Base-by-base conservation (phyloP, 148 eudicot genomes). In the Chenopodium quinoa region DNA sequence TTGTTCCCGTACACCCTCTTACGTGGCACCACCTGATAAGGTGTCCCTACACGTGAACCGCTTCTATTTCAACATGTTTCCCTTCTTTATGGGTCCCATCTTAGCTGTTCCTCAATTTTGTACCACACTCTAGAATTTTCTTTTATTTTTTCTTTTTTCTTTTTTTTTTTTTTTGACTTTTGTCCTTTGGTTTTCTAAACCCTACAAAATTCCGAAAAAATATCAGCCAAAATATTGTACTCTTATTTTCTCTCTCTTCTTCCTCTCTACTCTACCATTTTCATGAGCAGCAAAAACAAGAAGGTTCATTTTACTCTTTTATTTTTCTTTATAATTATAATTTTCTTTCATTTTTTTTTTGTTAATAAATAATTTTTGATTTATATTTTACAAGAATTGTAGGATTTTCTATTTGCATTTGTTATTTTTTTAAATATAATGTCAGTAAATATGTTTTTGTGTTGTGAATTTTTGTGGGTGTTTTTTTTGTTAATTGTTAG, bases 181-280 rank as follows among this genome's bases (percentile, higher is more conserved):
- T 71, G 75, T 22, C 75, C 54, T 72, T 72, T 72, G 52, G 54
- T 34, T 20, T 72, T 72, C 75, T 44, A 72, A 72, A 72, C 75
- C 75, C 75, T 46, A 72, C 75, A 72, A 46, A 72, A 72, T 14
- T 72, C 29, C 9, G 13, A 14, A 72, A 72, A 40, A 44, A 8
- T 72, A 20, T 72, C 75, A 37, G 27, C 71, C 20, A 71, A 71
- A 9, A 4, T 17, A 19, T 29, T 46, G 29, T 29, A 40, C 75
- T 46, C 54, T n/a, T 4, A 9, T 19, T 70, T 52, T 71, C 75
- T 71, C 75, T 44, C 75, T 37, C 19, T 20, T 9, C 9, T 7
- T 17, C 2, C 52, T 16, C 17, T 67, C 19, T 11, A 12, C 19
- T 67, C 40, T 22, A 14, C n/a, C 44, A 40, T 40, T 40, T 13